Evolutionary conservation across 257 asterid species (phyloP).

Genomic region (Nicotiana benthamiana): DNA sequence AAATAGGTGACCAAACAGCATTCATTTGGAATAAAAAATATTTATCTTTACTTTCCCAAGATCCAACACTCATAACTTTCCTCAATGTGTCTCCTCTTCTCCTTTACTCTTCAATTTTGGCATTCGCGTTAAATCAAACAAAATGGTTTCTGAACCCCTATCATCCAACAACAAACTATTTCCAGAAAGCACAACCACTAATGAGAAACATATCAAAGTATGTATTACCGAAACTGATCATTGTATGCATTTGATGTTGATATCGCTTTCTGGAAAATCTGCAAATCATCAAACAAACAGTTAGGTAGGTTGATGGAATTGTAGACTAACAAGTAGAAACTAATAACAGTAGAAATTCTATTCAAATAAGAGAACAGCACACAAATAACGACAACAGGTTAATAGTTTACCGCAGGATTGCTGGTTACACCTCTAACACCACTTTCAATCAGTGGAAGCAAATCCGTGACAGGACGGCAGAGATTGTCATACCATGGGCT

Average conservation of each 20-base stretch:
- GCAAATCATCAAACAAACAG: slow-evolving; percentile 21
- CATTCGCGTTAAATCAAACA: neutral
- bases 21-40: neutral
- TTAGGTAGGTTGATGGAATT: neutral
- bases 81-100: neutral
- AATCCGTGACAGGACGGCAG: slow-evolving; percentile 98
- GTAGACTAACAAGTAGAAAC: neutral
- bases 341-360: neutral
- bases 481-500: slow-evolving; percentile 98
- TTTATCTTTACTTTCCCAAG: neutral
- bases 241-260: slow-evolving; percentile 96
- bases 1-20: neutral
- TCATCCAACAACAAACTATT: neutral
- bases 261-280: slow-evolving; percentile 99
- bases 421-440: slow-evolving; percentile 98
- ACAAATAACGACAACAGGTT: neutral
- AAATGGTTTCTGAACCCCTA: neutral
- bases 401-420: slow-evolving; percentile 83
- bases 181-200: slow-evolving; percentile 9
- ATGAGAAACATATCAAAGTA: neutral
- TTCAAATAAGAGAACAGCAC: neutral
- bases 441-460: slow-evolving; percentile 78
- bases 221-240: slow-evolving; percentile 82
- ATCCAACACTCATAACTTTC: neutral
- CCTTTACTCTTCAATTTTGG: neutral